phyloP scores from a whole-genome alignment of 148 eudicot species.

The Cornus controversa region DNA sequence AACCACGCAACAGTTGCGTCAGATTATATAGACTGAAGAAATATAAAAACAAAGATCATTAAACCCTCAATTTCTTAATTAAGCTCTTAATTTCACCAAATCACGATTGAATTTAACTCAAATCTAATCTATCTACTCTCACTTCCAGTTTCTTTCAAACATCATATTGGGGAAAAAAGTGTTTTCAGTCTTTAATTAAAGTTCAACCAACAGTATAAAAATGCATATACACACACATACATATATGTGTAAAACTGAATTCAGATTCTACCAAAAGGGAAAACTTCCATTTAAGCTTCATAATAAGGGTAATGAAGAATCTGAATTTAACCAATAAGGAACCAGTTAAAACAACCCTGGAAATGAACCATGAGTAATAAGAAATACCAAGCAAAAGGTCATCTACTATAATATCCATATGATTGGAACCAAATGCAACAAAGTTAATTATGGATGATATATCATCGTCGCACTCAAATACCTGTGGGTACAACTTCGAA shows the following conservation, averaged over 20 bases:
- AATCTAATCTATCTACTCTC: not conserved
- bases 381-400: not conserved
- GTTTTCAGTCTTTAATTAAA: not conserved
- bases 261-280: not conserved
- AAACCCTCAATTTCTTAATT: not conserved
- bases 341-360: no score
- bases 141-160: not conserved
- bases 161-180: not conserved
- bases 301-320: not conserved
- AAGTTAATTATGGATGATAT: not conserved
- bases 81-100: not conserved
- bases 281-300: not conserved
- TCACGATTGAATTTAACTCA: not conserved
- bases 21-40: not conserved
- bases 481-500: not conserved
- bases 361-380: not conserved
- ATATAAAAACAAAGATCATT: not conserved
- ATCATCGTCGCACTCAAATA: not conserved
- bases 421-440: not conserved
- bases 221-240: not conserved
- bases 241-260: not conserved
- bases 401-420: not conserved
- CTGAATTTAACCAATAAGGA: not conserved
- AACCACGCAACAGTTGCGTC: constrained; percentile 8
- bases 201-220: not conserved